These are phyloP conservation scores for Aspergillus ibericus DNA, from an alignment of 2,329 filamentous ascomycete species.

Conservation along the genomic window DNA sequence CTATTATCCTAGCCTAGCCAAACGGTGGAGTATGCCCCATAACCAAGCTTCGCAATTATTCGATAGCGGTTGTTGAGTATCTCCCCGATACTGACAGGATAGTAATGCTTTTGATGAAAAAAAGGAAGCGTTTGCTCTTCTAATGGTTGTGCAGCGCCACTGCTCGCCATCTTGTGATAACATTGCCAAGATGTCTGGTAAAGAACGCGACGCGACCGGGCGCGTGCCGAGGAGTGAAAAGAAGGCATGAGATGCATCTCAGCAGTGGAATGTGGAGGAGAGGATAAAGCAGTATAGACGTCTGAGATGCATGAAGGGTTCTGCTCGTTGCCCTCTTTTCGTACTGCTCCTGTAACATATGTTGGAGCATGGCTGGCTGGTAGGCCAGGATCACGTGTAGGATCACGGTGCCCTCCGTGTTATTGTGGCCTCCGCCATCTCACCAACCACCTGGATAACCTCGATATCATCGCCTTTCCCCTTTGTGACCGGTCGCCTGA, in stretches of 20 bases:
- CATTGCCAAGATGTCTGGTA: neutral
- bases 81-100: conserved; percentile 23
- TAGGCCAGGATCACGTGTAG: no score
- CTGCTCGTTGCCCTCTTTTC: neutral
- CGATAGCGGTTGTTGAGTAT: conserved; percentile 21
- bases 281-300: neutral
- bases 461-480: no score
- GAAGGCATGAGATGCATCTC: neutral
- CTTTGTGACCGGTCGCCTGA: no score
- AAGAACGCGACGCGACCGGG: neutral
- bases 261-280: neutral
- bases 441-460: no score
- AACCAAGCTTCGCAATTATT: conserved; percentile 27
- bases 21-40: conserved; percentile 26
- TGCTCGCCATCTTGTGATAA: neutral
- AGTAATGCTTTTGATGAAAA: conserved; percentile 24
- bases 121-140: conserved; percentile 12
- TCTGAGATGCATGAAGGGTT: neutral
- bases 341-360: no score
- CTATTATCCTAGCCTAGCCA: conserved; percentile 25
- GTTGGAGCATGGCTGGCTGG: no score
- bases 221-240: neutral
- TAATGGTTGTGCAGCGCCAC: neutral
- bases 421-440: no score
- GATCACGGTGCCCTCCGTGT: no score